Percentiles rank a stretch among this genome's conserved stretches.
These are phyloP conservation scores for Leonotis leonurus DNA, from an alignment of 257 asterid species.

Conservation along the genomic window DNA sequence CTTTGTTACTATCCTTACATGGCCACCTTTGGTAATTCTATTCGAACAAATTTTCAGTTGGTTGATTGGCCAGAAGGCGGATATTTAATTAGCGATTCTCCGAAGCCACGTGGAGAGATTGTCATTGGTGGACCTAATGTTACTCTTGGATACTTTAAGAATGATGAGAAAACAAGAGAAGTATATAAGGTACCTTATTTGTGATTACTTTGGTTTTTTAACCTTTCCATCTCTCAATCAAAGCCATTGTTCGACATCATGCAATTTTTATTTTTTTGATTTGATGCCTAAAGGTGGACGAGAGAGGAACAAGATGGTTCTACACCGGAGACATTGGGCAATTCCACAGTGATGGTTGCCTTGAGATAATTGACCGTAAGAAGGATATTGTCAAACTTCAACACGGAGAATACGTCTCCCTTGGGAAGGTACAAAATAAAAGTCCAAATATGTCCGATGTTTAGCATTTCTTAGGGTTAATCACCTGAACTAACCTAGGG, in stretches of 20 bases:
- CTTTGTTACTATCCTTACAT: not conserved
- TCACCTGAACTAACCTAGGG: no score
- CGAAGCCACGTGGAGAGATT: slow-evolving; percentile 91
- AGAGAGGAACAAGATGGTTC: slow-evolving; percentile 89
- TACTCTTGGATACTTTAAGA: slow-evolving; percentile 87
- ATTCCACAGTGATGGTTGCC: slow-evolving; percentile 87
- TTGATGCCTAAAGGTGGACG: slow-evolving; percentile 57
- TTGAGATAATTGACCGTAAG: slow-evolving; percentile 91
- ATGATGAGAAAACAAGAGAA: slow-evolving; percentile 77
- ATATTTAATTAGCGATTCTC: slow-evolving; percentile 65
- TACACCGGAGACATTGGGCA: slow-evolving; percentile 87
- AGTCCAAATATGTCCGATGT: not conserved
- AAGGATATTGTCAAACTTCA: slow-evolving; percentile 95
- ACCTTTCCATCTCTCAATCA: not conserved
- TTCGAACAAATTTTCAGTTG: slow-evolving; percentile 44
- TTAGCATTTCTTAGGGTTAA: no score
- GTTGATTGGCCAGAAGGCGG: slow-evolving; percentile 98
- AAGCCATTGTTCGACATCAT: no score
- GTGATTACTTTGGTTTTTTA: not conserved
- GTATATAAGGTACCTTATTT: slow-evolving; percentile 91
- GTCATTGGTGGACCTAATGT: slow-evolving; percentile 93
- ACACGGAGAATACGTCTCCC: slow-evolving; percentile 95
- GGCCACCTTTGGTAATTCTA: not conserved
- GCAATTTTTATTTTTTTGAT: not conserved
- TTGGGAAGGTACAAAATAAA: slow-evolving; percentile 68